Percentiles rank a stretch among this genome's conserved stretches.
Evolutionary conservation across 352 stramenopile species (phyloP).

Genomic region (Phytophthora pluvialis): DNA sequence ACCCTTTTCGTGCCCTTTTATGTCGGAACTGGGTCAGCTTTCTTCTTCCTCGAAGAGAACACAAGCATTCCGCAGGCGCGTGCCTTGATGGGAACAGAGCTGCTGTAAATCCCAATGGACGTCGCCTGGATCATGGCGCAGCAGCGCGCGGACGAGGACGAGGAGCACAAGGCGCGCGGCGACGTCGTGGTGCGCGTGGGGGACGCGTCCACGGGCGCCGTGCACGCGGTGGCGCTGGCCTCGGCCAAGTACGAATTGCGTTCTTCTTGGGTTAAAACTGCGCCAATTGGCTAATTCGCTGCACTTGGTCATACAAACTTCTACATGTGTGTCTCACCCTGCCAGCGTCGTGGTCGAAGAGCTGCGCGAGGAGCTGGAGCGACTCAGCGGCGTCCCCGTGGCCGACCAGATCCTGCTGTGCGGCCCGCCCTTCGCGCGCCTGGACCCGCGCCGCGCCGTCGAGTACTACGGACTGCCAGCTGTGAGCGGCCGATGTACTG

Average conservation of each 20-base stretch:
- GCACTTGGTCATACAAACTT: slow-evolving; percentile 17
- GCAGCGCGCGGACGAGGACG: slow-evolving; percentile 31
- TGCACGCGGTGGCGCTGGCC: slow-evolving; percentile 43
- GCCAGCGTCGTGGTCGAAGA: slow-evolving; percentile 70
- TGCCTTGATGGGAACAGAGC: slow-evolving; percentile 47
- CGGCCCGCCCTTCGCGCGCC: slow-evolving; percentile 74
- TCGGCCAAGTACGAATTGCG: slow-evolving; percentile 57
- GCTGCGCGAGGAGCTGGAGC: slow-evolving; percentile 65
- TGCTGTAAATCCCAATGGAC: slow-evolving; percentile 34
- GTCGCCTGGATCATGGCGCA: slow-evolving; percentile 26
- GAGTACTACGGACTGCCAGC: slow-evolving; percentile 71
- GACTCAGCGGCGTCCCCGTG: slow-evolving; percentile 61
- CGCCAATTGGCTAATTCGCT: neutral
- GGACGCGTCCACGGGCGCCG: slow-evolving; percentile 50
- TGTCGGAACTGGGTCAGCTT: neutral
- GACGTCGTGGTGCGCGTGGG: slow-evolving; percentile 51
- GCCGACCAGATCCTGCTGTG: slow-evolving; percentile 84
- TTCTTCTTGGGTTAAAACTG: slow-evolving; percentile 25
- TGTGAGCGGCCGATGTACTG: slow-evolving; percentile 28
- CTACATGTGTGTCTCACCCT: neutral
- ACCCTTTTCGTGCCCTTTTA: neutral
- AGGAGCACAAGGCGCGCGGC: slow-evolving; percentile 28
- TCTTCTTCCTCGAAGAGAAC: slow-evolving; percentile 30
- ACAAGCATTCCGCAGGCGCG: slow-evolving; percentile 29
- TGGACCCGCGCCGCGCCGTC: slow-evolving; percentile 75